phyloP scores from a whole-genome alignment of 108 stramenopile genomes.

The Nitzschia palea region DNA sequence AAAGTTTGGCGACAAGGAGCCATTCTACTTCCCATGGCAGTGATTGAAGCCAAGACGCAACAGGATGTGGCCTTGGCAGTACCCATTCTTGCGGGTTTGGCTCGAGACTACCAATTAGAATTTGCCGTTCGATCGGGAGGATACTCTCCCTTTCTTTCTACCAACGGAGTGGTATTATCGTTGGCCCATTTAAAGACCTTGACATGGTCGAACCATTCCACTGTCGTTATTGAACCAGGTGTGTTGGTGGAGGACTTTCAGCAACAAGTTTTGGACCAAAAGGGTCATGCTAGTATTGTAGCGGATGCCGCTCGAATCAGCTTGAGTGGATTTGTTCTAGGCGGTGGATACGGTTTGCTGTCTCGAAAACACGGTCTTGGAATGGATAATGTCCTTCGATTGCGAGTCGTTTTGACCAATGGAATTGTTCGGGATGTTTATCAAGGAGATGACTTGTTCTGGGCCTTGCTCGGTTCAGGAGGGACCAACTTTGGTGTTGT shows the following conservation, averaged over 20 bases:
- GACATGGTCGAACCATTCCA: background rate
- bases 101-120: background rate
- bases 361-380: slow-evolving; percentile 24
- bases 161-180: slow-evolving; percentile 23
- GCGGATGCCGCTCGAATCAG: slow-evolving; percentile 10
- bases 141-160: slow-evolving; percentile 9
- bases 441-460: slow-evolving; percentile 38
- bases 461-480: slow-evolving; percentile 41
- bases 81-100: slow-evolving; percentile 25
- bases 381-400: slow-evolving; percentile 35
- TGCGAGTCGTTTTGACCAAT: slow-evolving; percentile 37
- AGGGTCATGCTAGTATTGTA: slow-evolving; percentile 18
- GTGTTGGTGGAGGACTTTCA: slow-evolving; percentile 21
- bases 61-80: slow-evolving; percentile 18
- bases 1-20: slow-evolving; percentile 14
- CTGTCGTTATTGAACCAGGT: slow-evolving; percentile 19
- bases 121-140: slow-evolving; percentile 37
- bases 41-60: slow-evolving; percentile 4
- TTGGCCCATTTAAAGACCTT: slow-evolving; percentile 17
- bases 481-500: slow-evolving; percentile 33
- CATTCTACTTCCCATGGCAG: slow-evolving; percentile 12
- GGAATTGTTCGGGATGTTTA: slow-evolving; percentile 18
- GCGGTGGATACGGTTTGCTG: slow-evolving; percentile 25
- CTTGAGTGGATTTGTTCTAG: slow-evolving; percentile 27
- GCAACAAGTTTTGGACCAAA: background rate